Percentiles rank a stretch among this genome's conserved stretches.
Conservation (phyloP, 805 yeast genomes). For the Lachancea meyersii region DNA sequence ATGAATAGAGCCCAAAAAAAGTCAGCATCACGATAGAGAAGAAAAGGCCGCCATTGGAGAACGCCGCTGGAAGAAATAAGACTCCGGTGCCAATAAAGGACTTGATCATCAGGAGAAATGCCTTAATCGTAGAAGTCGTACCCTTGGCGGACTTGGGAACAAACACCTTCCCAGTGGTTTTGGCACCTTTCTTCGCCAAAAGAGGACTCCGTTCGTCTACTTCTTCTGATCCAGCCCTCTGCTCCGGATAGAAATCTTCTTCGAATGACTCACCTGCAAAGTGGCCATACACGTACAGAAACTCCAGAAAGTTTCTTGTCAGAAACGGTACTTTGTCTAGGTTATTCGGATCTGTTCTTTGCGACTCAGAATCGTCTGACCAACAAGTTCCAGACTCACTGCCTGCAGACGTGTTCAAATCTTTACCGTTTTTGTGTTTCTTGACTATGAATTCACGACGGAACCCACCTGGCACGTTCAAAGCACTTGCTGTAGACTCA, state of each 20-base stretch:
- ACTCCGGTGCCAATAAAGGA: slow-evolving; percentile 78
- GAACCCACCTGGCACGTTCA: slow-evolving; percentile 79
- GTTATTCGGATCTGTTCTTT: slow-evolving; percentile 14
- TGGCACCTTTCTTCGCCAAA: slow-evolving; percentile 12
- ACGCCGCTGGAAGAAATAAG: slow-evolving; percentile 61
- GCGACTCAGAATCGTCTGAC: slow-evolving; percentile 11
- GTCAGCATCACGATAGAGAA: slow-evolving; percentile 49
- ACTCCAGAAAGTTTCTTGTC: slow-evolving; percentile 70
- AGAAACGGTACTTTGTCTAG: slow-evolving; percentile 41
- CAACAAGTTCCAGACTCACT: slow-evolving; percentile 11
- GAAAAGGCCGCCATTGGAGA: slow-evolving; percentile 63
- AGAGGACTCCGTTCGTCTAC: slow-evolving; percentile 28
- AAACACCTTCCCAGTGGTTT: slow-evolving; percentile 11
- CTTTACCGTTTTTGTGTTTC: slow-evolving; percentile 25
- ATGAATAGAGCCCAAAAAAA: slow-evolving; percentile 64
- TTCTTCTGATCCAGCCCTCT: slow-evolving; percentile 33
- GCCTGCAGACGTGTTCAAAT: not conserved
- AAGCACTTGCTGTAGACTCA: slow-evolving; percentile 54
- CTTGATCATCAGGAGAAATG: slow-evolving; percentile 63
- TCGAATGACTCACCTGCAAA: slow-evolving; percentile 81
- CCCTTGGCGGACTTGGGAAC: slow-evolving; percentile 39
- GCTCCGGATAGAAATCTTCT: slow-evolving; percentile 47
- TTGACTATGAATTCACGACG: slow-evolving; percentile 59
- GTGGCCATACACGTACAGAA: slow-evolving; percentile 73
- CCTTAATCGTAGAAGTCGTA: slow-evolving; percentile 66